Percentiles rank a stretch among this genome's conserved stretches.
phyloP scores from a whole-genome alignment of 495 filamentous ascomycete species.

The Penicillium desertorum region DNA sequence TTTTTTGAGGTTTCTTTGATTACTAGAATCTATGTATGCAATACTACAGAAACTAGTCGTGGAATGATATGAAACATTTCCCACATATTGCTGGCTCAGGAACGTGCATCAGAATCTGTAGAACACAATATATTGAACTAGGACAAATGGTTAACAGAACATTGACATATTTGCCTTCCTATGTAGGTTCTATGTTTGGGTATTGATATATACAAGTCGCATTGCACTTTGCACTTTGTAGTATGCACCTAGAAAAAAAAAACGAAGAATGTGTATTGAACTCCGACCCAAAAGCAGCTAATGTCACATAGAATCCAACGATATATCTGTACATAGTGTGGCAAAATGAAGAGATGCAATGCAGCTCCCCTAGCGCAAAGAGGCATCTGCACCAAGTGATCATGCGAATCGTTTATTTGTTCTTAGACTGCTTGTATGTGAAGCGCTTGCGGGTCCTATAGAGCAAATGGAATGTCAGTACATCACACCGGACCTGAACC shows the following conservation, averaged over 20 bases:
- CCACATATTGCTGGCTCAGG: neutral
- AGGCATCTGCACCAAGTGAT: conserved; percentile 3
- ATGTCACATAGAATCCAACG: conserved; percentile 26
- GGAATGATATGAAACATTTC: conserved; percentile 3
- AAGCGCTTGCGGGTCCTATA: conserved; percentile 84
- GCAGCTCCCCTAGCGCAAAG: neutral
- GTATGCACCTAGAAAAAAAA: neutral
- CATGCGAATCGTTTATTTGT: conserved; percentile 51
- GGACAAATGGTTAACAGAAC: neutral
- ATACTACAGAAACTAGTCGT: conserved; percentile 4
- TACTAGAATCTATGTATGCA: neutral
- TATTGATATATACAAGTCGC: neutral
- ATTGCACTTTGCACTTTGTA: neutral
- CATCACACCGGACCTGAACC: neutral
- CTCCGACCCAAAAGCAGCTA: conserved; percentile 33
- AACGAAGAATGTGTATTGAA: conserved; percentile 16
- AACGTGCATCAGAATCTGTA: neutral
- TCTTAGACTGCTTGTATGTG: conserved; percentile 74
- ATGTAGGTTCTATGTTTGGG: neutral
- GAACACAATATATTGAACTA: neutral
- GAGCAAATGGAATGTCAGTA: conserved; percentile 1
- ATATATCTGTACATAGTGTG: conserved; percentile 36
- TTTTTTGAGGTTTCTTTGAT: neutral
- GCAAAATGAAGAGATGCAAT: conserved; percentile 20
- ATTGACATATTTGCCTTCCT: neutral